phyloP scores from a whole-genome alignment of 2,329 filamentous ascomycete species.

The Apiospora arundinis region DNA sequence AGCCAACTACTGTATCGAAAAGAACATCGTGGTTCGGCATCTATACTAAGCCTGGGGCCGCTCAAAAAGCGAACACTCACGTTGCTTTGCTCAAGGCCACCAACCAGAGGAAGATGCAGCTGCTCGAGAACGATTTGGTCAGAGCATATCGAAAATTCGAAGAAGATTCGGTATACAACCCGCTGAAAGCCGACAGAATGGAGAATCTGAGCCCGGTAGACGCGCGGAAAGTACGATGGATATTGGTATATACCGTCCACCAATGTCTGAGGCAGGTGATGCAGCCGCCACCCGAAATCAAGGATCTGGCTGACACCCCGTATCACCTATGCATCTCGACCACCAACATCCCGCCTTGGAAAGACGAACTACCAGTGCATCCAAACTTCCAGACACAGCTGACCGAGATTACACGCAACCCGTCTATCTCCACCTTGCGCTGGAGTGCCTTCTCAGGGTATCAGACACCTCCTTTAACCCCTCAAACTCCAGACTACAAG shows the following conservation, averaged over 20 bases:
- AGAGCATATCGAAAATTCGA: constrained; percentile 75
- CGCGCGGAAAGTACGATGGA: constrained; percentile 79
- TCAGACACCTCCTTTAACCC: constrained; percentile 22
- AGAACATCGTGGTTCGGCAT: constrained; percentile 50
- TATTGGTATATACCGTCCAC: constrained; percentile 74
- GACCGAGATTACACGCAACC: constrained; percentile 32
- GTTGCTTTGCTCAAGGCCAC: constrained; percentile 59
- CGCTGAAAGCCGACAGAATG: constrained; percentile 59
- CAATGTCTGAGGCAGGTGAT: constrained; percentile 75
- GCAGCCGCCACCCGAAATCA: constrained; percentile 65
- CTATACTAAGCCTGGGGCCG: constrained; percentile 51
- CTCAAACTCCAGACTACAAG: constrained; percentile 14
- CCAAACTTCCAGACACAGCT: constrained; percentile 39
- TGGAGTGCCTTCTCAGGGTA: constrained; percentile 22
- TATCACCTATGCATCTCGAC: constrained; percentile 62
- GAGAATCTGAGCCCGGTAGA: constrained; percentile 68
- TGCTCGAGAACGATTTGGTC: constrained; percentile 63
- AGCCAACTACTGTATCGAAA: constrained; percentile 32
- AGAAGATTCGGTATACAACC: constrained; percentile 57
- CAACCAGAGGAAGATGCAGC: constrained; percentile 47
- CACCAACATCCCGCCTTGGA: constrained; percentile 54
- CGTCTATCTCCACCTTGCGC: constrained; percentile 27
- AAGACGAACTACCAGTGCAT: constrained; percentile 38
- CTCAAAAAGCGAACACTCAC: constrained; percentile 56
- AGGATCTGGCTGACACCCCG: constrained; percentile 57